These are phyloP conservation scores for Fusarium ramigenum DNA, from an alignment of 2,329 filamentous ascomycete genomes.

Conservation along the genomic window DNA sequence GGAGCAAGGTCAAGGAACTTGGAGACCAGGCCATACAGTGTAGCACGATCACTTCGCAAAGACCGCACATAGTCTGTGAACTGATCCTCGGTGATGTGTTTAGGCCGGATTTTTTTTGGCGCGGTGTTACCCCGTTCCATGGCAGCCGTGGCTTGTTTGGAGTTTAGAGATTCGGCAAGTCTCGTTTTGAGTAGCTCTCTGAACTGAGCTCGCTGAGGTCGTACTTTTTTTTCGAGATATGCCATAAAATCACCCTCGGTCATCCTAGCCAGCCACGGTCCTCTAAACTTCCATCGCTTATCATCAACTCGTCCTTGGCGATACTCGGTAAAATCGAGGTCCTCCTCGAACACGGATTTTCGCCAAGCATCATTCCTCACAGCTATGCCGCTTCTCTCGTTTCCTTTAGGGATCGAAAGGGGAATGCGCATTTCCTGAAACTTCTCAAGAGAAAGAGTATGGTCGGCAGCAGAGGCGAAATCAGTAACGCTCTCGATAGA, in stretches of 20 bases:
- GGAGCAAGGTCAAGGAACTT: conserved; percentile 71
- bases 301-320: conserved; percentile 50
- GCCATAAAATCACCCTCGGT: conserved; percentile 66
- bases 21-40: conserved; percentile 64
- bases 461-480: conserved; percentile 83
- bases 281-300: conserved; percentile 72
- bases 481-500: conserved; percentile 90
- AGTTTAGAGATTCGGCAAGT: conserved; percentile 58
- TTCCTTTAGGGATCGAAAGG: conserved; percentile 63
- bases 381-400: conserved; percentile 30
- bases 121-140: conserved; percentile 50
- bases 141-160: conserved; percentile 49
- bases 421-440: conserved; percentile 84
- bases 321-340: conserved; percentile 62
- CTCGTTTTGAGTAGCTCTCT: conserved; percentile 60
- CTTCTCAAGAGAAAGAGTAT: conserved; percentile 82
- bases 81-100: conserved; percentile 60
- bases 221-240: conserved; percentile 65
- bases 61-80: conserved; percentile 62
- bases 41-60: conserved; percentile 61
- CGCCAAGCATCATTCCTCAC: conserved; percentile 40
- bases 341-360: conserved; percentile 69
- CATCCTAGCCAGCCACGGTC: conserved; percentile 73
- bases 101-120: conserved; percentile 41
- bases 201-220: conserved; percentile 64